Percentiles rank a stretch among this genome's conserved stretches.
Evolutionary conservation across 164 flowering plant genomes (phyloP).

Genomic region (Echeveria elegans): DNA sequence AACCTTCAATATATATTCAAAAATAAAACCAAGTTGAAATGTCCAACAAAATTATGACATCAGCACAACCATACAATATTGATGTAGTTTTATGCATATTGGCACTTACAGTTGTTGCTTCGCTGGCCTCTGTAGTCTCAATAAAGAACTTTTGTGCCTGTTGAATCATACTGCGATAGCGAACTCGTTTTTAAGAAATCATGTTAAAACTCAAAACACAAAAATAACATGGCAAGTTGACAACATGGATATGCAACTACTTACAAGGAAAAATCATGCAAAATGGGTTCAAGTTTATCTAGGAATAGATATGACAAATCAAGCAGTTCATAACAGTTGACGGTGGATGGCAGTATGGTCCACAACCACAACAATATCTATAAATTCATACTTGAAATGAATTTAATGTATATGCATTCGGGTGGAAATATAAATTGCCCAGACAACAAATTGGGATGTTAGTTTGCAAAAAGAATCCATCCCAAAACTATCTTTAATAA

Average conservation of each 20-base stretch:
- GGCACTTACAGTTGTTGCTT: conserved; percentile 59
- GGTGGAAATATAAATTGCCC: not conserved
- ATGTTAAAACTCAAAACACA: too few relatives aligned
- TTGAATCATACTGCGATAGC: conserved; percentile 49
- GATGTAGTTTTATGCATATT: not conserved
- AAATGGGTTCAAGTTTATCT: not conserved
- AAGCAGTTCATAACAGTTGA: not conserved
- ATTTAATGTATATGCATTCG: not conserved
- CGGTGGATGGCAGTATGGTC: not conserved
- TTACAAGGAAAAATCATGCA: not conserved
- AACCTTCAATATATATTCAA: not conserved
- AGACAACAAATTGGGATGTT: not conserved
- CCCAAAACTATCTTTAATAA: not conserved
- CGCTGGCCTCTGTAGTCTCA: conserved; percentile 54
- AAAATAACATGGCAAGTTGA: not conserved
- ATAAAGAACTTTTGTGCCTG: conserved; percentile 65
- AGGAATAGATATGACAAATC: not conserved
- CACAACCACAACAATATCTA: not conserved
- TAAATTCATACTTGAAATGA: not conserved
- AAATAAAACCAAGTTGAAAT: not conserved
- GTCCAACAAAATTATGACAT: not conserved
- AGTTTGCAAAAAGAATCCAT: not conserved
- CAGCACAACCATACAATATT: too few relatives aligned
- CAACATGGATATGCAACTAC: not conserved
- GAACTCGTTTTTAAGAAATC: not conserved